Conservation (phyloP, 805 yeast genomes). For the Candida germanica region DNA sequence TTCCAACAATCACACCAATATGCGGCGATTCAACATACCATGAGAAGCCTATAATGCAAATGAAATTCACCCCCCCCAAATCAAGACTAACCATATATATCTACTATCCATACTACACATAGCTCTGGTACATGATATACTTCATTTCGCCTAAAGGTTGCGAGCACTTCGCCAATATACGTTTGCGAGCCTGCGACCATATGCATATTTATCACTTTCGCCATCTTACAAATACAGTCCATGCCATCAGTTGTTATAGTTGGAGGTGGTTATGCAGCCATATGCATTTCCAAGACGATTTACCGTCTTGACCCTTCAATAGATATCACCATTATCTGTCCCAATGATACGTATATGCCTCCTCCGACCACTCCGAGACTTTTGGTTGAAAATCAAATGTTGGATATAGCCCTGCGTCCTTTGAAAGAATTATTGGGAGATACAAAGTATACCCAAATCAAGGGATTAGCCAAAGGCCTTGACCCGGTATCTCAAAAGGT, state of each 20-base stretch:
- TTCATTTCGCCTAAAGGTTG: no score
- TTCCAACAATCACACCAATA: no score
- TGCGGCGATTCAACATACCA: no score
- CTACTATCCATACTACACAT: no score
- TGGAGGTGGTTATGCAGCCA: conserved; percentile 35
- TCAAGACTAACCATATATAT: no score
- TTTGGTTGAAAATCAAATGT: conserved; percentile 22
- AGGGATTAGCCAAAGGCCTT: conserved; percentile 23
- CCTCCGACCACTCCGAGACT: conserved; percentile 31
- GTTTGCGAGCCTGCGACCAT: no score
- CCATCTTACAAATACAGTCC: no score
- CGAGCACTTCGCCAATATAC: no score
- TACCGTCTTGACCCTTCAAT: conserved; percentile 3
- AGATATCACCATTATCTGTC: conserved; percentile 21
- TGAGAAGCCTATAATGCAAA: no score
- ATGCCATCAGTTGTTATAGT: conserved; percentile 22
- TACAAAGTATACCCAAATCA: conserved; percentile 14
- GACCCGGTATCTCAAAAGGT: conserved; percentile 23
- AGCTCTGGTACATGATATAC: no score
- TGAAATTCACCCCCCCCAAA: no score
- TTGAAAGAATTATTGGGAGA: conserved; percentile 17
- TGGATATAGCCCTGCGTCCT: conserved; percentile 17
- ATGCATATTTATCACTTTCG: no score
- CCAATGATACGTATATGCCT: conserved; percentile 18
- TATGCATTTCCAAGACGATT: conserved; percentile 12